These are phyloP conservation scores for Ocimum tenuiflorum DNA, from an alignment of 257 asterid species.

Conservation along the genomic window DNA sequence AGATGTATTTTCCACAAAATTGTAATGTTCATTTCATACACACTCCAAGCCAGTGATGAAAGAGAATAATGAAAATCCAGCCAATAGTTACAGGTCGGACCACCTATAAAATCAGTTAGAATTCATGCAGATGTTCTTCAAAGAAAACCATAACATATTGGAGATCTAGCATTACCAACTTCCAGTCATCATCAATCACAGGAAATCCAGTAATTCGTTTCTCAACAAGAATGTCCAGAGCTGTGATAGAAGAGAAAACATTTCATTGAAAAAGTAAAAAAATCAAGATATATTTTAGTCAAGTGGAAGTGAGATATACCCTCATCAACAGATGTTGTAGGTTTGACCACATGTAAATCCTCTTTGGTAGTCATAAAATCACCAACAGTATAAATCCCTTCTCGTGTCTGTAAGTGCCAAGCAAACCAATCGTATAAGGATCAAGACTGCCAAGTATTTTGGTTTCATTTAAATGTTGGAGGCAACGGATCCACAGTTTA, in stretches of 20 bases:
- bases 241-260: conserved; percentile 6
- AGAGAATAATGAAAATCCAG: background rate
- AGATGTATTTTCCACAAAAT: no score
- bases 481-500: no score
- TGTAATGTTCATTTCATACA: no score
- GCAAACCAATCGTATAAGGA: background rate
- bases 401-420: conserved; percentile 10
- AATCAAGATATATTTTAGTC: background rate
- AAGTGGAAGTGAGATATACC: conserved; percentile 1
- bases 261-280: background rate
- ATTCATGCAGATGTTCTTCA: background rate
- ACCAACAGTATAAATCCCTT: conserved; percentile 14
- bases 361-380: conserved; percentile 18
- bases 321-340: conserved; percentile 18
- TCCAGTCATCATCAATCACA: conserved; percentile 20
- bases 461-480: background rate
- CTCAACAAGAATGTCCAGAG: conserved; percentile 21
- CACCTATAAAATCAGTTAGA: background rate
- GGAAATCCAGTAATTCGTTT: conserved; percentile 22
- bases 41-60: background rate
- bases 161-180: conserved; percentile 15
- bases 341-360: conserved; percentile 17
- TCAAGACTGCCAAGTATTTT: background rate
- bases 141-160: background rate
- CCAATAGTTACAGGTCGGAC: background rate